These are phyloP conservation scores for Pseudozyma thailandica DNA, from an alignment of 1,284 basidiomycete species.

Conservation along the genomic window DNA sequence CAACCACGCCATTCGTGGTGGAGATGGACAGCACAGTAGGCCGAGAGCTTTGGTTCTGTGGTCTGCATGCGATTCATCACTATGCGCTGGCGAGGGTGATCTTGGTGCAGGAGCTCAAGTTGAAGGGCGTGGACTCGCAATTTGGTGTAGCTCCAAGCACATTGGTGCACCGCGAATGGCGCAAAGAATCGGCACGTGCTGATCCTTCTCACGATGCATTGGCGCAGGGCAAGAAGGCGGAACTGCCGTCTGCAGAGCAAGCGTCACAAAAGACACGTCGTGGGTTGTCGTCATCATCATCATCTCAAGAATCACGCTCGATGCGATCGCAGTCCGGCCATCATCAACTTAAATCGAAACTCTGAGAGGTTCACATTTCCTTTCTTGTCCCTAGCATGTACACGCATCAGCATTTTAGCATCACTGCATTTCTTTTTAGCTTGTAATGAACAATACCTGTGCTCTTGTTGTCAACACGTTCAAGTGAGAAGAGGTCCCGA, in stretches of 20 bases:
- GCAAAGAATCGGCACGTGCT: slow-evolving; percentile 34
- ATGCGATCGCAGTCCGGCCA: no score
- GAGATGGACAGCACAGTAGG: slow-evolving; percentile 49
- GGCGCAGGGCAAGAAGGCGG: slow-evolving; percentile 13
- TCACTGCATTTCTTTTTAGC: no score
- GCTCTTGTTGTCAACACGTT: no score
- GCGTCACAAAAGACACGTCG: background rate
- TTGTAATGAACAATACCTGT: no score
- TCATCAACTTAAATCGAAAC: no score
- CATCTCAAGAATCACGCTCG: no score
- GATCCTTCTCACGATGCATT: slow-evolving; percentile 14
- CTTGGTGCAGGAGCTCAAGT: slow-evolving; percentile 54
- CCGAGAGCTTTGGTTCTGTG: slow-evolving; percentile 62
- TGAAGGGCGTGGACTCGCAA: slow-evolving; percentile 41
- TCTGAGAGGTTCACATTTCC: no score
- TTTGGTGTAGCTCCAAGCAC: slow-evolving; percentile 66
- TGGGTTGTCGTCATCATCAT: background rate
- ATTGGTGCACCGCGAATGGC: slow-evolving; percentile 50
- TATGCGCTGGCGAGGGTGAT: slow-evolving; percentile 61
- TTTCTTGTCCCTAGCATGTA: no score
- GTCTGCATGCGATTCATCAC: slow-evolving; percentile 64
- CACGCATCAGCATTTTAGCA: no score
- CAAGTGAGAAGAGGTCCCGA: no score
- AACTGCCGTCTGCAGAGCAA: background rate
- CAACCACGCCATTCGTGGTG: slow-evolving; percentile 57